These are phyloP conservation scores for Apiotrichum gracile DNA, from an alignment of 1,284 basidiomycete species.

Conservation along the genomic window DNA sequence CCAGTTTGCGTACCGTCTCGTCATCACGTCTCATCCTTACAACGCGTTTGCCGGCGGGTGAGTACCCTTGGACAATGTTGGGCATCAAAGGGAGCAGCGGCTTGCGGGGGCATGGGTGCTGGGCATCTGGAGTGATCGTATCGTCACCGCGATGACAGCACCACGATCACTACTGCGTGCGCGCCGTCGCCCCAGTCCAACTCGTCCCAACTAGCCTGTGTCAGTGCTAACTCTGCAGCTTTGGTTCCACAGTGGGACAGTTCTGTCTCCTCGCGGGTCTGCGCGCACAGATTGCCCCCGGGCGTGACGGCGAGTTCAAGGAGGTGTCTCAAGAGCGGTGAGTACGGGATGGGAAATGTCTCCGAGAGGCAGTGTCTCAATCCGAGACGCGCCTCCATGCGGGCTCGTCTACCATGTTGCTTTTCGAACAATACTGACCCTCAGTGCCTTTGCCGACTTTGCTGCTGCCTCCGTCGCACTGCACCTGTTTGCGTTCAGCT, in stretches of 20 bases:
- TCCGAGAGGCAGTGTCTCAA: background rate
- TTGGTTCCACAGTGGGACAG: constrained; percentile 88
- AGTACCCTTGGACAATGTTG: constrained; percentile 32
- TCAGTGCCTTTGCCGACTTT: constrained; percentile 93
- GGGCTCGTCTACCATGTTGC: background rate
- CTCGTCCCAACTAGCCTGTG: too few species aligned
- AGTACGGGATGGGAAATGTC: constrained; percentile 21
- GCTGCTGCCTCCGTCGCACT: constrained; percentile 87
- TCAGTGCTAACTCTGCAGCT: constrained; percentile 54
- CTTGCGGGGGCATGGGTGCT: too few species aligned
- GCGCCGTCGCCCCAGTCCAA: too few species aligned
- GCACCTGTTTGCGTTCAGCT: constrained; percentile 98
- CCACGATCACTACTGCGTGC: too few species aligned
- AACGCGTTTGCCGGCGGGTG: constrained; percentile 95
- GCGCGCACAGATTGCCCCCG: constrained; percentile 83
- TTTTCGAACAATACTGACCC: background rate
- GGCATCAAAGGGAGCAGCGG: background rate
- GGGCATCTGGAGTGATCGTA: background rate
- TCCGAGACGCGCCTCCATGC: background rate
- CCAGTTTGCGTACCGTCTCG: constrained; percentile 86
- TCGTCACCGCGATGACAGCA: background rate
- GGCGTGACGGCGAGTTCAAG: constrained; percentile 60
- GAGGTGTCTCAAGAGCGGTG: constrained; percentile 92
- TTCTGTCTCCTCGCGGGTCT: constrained; percentile 92
- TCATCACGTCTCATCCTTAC: constrained; percentile 91